These are phyloP conservation scores for Desmodesmus armatus DNA, from an alignment of 139 green algal genomes.

Conservation along the genomic window DNA sequence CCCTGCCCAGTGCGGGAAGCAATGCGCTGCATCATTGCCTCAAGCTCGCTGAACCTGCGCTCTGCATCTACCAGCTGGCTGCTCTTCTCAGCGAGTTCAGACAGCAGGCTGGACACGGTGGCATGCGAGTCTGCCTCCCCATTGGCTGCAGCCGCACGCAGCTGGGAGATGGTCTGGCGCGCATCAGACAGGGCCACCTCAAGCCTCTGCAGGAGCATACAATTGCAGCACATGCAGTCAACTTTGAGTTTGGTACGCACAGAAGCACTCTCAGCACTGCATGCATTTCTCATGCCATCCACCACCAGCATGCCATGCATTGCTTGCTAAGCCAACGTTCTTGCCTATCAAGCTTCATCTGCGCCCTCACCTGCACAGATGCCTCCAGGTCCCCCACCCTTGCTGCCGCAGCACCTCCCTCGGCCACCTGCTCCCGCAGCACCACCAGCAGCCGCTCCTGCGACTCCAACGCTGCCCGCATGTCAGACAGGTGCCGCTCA, in stretches of 20 bases:
- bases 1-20: slow-evolving; percentile 46
- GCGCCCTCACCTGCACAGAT: slow-evolving; percentile 8
- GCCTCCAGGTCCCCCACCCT: slow-evolving; percentile 3
- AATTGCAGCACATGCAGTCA: not conserved
- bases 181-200: slow-evolving; percentile 46
- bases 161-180: slow-evolving; percentile 36
- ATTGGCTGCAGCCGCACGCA: slow-evolving; percentile 38
- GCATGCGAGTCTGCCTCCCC: slow-evolving; percentile 49
- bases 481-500: slow-evolving; percentile 29
- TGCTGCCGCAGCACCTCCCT: not conserved
- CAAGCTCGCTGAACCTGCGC: slow-evolving; percentile 66
- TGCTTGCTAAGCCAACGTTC: too few relatives aligned
- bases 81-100: slow-evolving; percentile 59
- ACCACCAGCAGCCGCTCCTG: slow-evolving; percentile 31
- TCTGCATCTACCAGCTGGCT: slow-evolving; percentile 61
- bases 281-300: too few relatives aligned
- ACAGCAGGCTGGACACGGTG: slow-evolving; percentile 19
- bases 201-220: slow-evolving; percentile 31
- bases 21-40: slow-evolving; percentile 68
- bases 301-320: too few relatives aligned
- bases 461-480: not conserved
- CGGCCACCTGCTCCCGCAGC: slow-evolving; percentile 15
- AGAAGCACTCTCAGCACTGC: too few relatives aligned
- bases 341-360: too few relatives aligned
- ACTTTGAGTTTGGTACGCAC: too few relatives aligned